A percentile compares a stretch with the other conserved stretches of the same genome.
These are phyloP conservation scores for Ramalina peruviana DNA, from an alignment of 495 filamentous ascomycete genomes.

Conservation along the genomic window DNA sequence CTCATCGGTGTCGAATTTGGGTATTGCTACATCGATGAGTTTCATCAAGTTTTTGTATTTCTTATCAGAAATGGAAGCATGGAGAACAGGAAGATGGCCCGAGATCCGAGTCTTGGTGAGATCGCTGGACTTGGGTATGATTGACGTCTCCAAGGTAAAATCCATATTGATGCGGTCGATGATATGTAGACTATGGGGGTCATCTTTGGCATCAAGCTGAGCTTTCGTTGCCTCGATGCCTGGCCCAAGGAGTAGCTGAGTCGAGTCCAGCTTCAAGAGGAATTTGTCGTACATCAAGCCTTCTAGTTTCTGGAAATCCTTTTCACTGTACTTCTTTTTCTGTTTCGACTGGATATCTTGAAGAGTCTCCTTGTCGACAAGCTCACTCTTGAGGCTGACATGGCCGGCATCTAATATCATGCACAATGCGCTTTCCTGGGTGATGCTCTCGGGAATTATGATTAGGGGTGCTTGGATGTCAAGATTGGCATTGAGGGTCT, in stretches of 20 bases:
- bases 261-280: conserved; percentile 77
- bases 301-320: conserved; percentile 76
- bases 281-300: conserved; percentile 94
- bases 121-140: conserved; percentile 84
- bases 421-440: conserved; percentile 62
- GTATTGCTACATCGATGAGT: conserved; percentile 87
- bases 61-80: conserved; percentile 78
- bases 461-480: conserved; percentile 93
- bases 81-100: conserved; percentile 81
- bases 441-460: conserved; percentile 88
- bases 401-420: conserved; percentile 94
- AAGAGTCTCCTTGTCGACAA: conserved; percentile 81
- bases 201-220: conserved; percentile 60
- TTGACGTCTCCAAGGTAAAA: conserved; percentile 82
- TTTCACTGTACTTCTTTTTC: conserved; percentile 70
- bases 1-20: conserved; percentile 53
- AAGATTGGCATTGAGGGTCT: conserved; percentile 89
- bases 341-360: conserved; percentile 84
- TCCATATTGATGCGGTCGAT: conserved; percentile 95
- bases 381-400: conserved; percentile 79
- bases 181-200: conserved; percentile 66
- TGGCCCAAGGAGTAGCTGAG: conserved; percentile 90
- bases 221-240: conserved; percentile 77
- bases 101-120: conserved; percentile 85
- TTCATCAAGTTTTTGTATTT: conserved; percentile 97